Evolutionary conservation across 192 early-diverging fungal species (phyloP), one percentile per base, ranked within the genome.

Genomic region (Haplosporangium gracile): DNA sequence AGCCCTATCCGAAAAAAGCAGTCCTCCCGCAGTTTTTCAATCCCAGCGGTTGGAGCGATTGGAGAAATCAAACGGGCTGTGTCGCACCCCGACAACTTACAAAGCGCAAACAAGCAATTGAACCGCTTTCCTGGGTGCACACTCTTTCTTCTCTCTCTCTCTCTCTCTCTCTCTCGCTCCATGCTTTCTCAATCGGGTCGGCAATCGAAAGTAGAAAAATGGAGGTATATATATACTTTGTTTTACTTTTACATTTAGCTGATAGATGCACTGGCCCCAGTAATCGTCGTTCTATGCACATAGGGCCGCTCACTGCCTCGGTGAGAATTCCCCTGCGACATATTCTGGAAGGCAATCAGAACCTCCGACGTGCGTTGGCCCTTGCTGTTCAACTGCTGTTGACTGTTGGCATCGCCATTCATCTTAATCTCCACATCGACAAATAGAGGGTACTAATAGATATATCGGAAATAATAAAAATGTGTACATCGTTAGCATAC

Each of bases 391-490:
- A 42, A 2, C 34, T 71, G 70, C 39, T 43, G 70, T 10, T 42
- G 65, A 26, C 68, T 57, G 18, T 32, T 45, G 29, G 74, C 11
- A 32, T 81, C 76, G 29, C 72, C 75, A 36, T 75, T 70, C 78
- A 88, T 85, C 75, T 88, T 88, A 69, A 88, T 88, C 69, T 84
- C 82, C 5, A 88, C 82, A 82, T 88, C 88, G 4, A 88, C 88
- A 75, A 88, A 88, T 6, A 85, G 73, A 4, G 88, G 82, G 70
- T 88, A 84, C 75, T 83, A 42, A 10, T 53, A 40, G 2, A 22
- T 20, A 22, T 4, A 51, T 10, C 32, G 72, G 0, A 11, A 24
- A 70, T 29, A 26, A 38, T 10, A 53, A 53, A 60, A 60, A 36
- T 29, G 16, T 16, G 15, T 0, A 65, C 24, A 32, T 24, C 1